Evolutionary conservation across 345 rosid genomes (phyloP).

Genomic region (Citrus australasica): DNA sequence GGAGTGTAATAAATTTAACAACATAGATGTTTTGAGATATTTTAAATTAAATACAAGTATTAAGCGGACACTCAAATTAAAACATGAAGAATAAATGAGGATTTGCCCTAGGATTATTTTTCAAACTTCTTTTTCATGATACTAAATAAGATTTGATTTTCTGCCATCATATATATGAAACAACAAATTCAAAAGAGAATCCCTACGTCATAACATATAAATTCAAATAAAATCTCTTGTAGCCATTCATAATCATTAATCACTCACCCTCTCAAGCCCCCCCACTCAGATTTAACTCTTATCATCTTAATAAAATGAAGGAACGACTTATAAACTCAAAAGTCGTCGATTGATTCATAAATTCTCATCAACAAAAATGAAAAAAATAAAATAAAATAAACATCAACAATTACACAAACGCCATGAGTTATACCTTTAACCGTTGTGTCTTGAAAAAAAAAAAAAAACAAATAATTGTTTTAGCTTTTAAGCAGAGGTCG

Average conservation of each 20-base stretch:
- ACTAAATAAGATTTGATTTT: neutral
- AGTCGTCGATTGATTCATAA: neutral
- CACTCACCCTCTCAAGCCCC: neutral
- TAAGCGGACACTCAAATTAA: too few relatives aligned
- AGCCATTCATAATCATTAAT: neutral
- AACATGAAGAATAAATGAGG: accelerated
- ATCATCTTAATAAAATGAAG: too few relatives aligned
- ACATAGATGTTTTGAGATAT: too few relatives aligned
- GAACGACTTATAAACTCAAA: neutral
- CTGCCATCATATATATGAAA: too few relatives aligned
- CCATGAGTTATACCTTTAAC: neutral
- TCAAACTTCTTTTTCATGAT: neutral
- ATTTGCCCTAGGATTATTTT: too few relatives aligned
- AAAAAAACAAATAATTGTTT: too few relatives aligned
- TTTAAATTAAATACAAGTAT: too few relatives aligned
- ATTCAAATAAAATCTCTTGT: neutral
- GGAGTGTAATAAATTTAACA: too few relatives aligned
- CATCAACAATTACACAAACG: neutral
- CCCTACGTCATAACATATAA: neutral
- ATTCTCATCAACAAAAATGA: too few relatives aligned
- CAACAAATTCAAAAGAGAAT: too few relatives aligned
- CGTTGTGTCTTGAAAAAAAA: neutral
- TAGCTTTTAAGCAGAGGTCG: neutral
- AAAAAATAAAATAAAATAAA: too few relatives aligned
- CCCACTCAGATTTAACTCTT: too few relatives aligned